A percentile compares a stretch with the other conserved stretches of the same genome.
These are phyloP conservation scores for Protomyces inouyei DNA, from an alignment of 1,139 yeast genomes.

Conservation along the genomic window DNA sequence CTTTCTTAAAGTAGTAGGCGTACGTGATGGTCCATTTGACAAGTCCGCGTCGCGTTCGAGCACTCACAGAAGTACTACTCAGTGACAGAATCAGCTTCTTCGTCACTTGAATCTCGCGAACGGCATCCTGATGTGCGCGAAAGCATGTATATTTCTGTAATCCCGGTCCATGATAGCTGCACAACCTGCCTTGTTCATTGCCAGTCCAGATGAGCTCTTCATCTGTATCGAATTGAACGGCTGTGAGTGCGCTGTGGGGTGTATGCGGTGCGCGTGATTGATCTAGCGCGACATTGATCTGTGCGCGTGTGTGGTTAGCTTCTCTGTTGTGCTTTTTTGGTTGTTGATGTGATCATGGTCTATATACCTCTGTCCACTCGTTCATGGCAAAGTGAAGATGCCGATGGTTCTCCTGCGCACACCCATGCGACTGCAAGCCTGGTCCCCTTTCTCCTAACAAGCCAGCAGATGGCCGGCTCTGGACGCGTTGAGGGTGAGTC, in stretches of 20 bases:
- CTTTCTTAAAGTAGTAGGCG: background rate
- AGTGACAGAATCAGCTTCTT: slow-evolving; percentile 40
- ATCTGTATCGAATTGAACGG: slow-evolving; percentile 61
- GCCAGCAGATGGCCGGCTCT: too few species aligned
- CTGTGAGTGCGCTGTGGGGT: slow-evolving; percentile 11
- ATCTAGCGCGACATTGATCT: slow-evolving; percentile 14
- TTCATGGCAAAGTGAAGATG: background rate
- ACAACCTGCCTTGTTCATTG: slow-evolving; percentile 52
- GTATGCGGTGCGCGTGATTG: background rate
- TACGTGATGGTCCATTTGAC: slow-evolving; percentile 34
- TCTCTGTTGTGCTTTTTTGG: too few species aligned
- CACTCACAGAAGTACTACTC: slow-evolving; percentile 37
- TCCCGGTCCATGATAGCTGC: slow-evolving; percentile 46
- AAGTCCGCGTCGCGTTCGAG: slow-evolving; percentile 42
- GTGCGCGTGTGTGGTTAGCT: background rate
- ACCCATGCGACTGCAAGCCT: too few species aligned
- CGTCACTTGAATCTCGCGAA: slow-evolving; percentile 38
- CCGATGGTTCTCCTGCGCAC: background rate
- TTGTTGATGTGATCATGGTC: background rate
- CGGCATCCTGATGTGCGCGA: slow-evolving; percentile 37
- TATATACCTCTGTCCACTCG: slow-evolving; percentile 18
- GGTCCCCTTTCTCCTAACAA: too few species aligned
- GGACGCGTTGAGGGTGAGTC: too few species aligned
- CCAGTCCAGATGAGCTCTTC: slow-evolving; percentile 84
- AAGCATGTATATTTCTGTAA: slow-evolving; percentile 46